Percentiles rank a stretch among this genome's conserved stretches.
Evolutionary conservation across 306 rosid species (phyloP).

Genomic region (Hippophae rhamnoides): DNA sequence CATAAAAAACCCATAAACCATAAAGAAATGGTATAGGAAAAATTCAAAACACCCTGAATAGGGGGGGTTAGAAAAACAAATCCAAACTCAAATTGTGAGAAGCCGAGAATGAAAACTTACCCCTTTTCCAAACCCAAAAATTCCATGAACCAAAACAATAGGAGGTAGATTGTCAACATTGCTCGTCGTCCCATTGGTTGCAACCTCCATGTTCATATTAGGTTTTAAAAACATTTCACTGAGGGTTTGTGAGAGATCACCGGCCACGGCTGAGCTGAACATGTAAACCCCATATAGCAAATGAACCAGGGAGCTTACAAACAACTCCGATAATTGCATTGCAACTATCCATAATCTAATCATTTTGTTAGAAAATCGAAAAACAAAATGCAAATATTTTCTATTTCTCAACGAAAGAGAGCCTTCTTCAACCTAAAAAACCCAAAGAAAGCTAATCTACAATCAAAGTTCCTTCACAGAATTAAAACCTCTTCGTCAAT

Average conservation of each 20-base stretch:
- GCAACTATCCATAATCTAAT: slow-evolving; percentile 45
- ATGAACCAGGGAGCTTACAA: slow-evolving; percentile 65
- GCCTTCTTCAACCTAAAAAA: slow-evolving; percentile 12
- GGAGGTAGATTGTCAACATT: slow-evolving; percentile 51
- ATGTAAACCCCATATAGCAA: slow-evolving; percentile 76
- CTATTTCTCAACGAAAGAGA: not conserved
- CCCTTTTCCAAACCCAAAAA: slow-evolving; percentile 97
- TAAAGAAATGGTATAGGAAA: not conserved
- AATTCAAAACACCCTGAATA: not conserved
- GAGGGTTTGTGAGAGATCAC: slow-evolving; percentile 55
- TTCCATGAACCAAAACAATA: slow-evolving; percentile 87
- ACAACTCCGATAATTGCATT: slow-evolving; percentile 55
- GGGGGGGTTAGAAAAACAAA: not conserved
- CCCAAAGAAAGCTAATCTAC: slow-evolving; percentile 5
- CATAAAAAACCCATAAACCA: not conserved
- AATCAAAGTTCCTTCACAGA: not conserved
- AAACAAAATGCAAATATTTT: not conserved
- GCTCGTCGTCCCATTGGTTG: not conserved
- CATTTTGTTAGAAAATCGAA: slow-evolving; percentile 23
- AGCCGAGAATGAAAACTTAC: slow-evolving; percentile 20
- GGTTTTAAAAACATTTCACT: slow-evolving; percentile 36
- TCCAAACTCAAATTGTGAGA: slow-evolving; percentile 1
- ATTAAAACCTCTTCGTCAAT: not conserved
- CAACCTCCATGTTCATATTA: slow-evolving; percentile 17
- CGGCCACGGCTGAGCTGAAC: slow-evolving; percentile 83